Percentiles rank a stretch among this genome's conserved stretches.
phyloP scores from a whole-genome alignment of 495 filamentous ascomycete species.

The Xylaria venustula region DNA sequence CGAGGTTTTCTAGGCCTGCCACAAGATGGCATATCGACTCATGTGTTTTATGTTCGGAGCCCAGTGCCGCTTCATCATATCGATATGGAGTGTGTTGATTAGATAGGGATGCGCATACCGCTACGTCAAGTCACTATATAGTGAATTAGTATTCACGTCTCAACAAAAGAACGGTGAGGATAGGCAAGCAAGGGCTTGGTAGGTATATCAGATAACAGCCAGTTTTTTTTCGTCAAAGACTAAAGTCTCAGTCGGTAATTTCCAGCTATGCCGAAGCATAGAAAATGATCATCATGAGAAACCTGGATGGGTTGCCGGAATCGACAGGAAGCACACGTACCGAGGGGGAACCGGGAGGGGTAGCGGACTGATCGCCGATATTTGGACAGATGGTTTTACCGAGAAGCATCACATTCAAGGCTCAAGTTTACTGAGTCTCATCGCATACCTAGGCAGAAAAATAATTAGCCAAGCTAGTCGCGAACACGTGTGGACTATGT shows the following conservation, averaged over 20 bases:
- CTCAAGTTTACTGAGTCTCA: not conserved
- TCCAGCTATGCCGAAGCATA: slow-evolving; percentile 90
- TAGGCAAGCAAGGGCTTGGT: not conserved
- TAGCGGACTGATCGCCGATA: not conserved
- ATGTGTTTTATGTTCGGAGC: slow-evolving; percentile 78
- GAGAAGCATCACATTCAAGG: not conserved
- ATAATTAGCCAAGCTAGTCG: slow-evolving; percentile 19
- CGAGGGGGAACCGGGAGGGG: not conserved
- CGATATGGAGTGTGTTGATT: slow-evolving; percentile 10
- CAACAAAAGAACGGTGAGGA: not conserved
- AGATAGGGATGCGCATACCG: slow-evolving; percentile 1
- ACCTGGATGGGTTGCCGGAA: not conserved
- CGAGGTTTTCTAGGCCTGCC: slow-evolving; percentile 99
- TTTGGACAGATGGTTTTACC: not conserved
- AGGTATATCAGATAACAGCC: slow-evolving; percentile 80
- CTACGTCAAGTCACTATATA: not conserved
- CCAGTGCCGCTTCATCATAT: slow-evolving; percentile 99
- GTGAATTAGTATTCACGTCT: slow-evolving; percentile 1
- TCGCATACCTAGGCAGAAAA: slow-evolving; percentile 20
- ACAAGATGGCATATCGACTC: slow-evolving; percentile 89
- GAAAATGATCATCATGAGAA: slow-evolving; percentile 74
- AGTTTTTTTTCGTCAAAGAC: slow-evolving; percentile 79
- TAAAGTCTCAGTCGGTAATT: slow-evolving; percentile 97
- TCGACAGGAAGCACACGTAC: slow-evolving; percentile 3
- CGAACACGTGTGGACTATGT: slow-evolving; percentile 3